Evolutionary conservation across 208 protist genomes (phyloP).

Genomic region (Leishmania tropica): DNA sequence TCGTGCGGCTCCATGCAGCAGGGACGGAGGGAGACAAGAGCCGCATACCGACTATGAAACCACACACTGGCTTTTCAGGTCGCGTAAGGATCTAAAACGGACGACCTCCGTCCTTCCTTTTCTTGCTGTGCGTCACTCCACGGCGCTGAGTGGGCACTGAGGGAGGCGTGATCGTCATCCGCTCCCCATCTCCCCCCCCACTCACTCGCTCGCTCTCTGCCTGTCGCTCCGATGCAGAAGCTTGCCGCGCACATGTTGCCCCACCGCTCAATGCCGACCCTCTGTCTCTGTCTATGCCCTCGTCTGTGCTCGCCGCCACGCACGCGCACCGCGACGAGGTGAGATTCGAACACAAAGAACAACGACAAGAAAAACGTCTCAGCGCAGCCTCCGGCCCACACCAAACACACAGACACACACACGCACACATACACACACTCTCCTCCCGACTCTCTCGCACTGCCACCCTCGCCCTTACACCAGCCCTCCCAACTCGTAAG

Average conservation of each 20-base stretch:
- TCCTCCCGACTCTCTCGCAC: neutral
- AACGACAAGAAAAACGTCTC: neutral
- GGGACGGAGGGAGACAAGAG: neutral
- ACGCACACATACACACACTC: no score
- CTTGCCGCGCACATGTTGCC: neutral
- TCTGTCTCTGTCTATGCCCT: neutral
- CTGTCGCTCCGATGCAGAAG: neutral
- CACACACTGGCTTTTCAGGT: neutral
- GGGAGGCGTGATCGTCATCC: neutral
- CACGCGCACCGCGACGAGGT: neutral
- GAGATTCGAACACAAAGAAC: neutral
- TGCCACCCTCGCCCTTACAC: neutral
- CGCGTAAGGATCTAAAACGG: neutral
- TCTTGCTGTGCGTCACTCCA: neutral
- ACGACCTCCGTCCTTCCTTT: neutral
- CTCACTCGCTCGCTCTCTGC: neutral
- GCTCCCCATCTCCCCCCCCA: neutral
- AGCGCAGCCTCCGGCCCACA: neutral
- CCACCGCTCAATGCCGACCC: neutral
- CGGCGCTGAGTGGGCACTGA: neutral
- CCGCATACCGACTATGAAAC: neutral
- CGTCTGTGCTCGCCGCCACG: neutral
- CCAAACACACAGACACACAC: neutral
- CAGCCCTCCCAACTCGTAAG: neutral
- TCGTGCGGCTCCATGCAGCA: neutral